phyloP scores from a whole-genome alignment of 2,329 filamentous ascomycete genomes.

The Monosporascus sp. region DNA sequence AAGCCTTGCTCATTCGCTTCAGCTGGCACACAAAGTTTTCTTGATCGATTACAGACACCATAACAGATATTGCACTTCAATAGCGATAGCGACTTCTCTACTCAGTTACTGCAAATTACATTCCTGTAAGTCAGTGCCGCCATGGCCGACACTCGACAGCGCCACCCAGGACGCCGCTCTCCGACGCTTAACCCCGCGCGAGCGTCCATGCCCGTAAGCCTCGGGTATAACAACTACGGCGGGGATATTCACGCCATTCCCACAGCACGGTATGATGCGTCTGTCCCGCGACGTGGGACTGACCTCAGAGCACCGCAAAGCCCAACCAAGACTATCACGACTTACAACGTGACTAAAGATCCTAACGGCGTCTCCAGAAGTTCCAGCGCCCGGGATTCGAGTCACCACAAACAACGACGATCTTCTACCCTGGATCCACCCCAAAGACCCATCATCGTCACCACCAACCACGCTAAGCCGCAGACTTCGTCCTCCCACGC shows the following conservation, averaged over 20 bases:
- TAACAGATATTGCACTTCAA: conserved; percentile 1
- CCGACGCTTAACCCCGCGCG: conserved; percentile 44
- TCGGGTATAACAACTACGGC: conserved; percentile 45
- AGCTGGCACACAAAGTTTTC: not conserved
- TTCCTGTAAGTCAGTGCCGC: conserved; percentile 11
- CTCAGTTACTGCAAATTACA: conserved; percentile 3
- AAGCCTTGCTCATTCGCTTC: not conserved
- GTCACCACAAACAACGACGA: conserved; percentile 36
- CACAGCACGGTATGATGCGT: conserved; percentile 28
- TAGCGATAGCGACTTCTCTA: not conserved
- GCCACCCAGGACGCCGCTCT: conserved; percentile 38
- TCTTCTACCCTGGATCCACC: conserved; percentile 46
- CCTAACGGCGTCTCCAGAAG: conserved; percentile 34
- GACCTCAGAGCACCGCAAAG: conserved; percentile 26
- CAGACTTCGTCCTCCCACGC: conserved; percentile 35
- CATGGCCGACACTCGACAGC: conserved; percentile 45
- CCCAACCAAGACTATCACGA: conserved; percentile 42
- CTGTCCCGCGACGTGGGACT: conserved; percentile 28
- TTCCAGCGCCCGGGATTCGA: conserved; percentile 41
- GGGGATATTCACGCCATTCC: conserved; percentile 52
- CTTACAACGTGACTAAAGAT: conserved; percentile 52
- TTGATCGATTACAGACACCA: not conserved
- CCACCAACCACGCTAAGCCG: conserved; percentile 41
- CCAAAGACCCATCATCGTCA: conserved; percentile 52
- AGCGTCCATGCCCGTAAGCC: conserved; percentile 46